phyloP scores from a whole-genome alignment of 2,329 filamentous ascomycete species.

The Fusarium dlaminii region DNA sequence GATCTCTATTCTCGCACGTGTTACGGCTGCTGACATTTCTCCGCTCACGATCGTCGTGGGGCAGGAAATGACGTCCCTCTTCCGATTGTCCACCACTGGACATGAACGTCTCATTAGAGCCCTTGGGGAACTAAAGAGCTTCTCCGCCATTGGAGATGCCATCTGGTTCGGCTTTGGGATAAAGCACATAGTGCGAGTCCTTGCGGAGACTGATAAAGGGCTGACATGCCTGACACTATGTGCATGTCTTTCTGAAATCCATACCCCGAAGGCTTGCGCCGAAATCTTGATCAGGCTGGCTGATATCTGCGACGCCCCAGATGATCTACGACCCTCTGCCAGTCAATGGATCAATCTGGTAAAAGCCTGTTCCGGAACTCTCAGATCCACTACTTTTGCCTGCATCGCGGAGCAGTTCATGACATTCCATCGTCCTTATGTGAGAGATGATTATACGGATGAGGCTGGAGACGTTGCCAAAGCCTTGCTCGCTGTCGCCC shows the following conservation, averaged over 20 bases:
- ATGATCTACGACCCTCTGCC: fast-evolving
- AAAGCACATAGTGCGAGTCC: not conserved
- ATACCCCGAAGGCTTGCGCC: fast-evolving
- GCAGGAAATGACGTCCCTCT: not conserved
- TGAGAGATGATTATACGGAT: fast-evolving
- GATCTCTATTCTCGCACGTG: not conserved
- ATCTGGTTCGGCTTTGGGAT: not conserved
- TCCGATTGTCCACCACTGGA: fast-evolving
- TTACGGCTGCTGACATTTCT: fast-evolving
- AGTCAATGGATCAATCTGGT: not conserved
- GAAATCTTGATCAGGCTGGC: not conserved
- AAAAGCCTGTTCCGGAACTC: not conserved
- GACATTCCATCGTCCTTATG: fast-evolving
- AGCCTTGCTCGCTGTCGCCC: fast-evolving
- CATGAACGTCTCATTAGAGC: fast-evolving
- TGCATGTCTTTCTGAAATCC: not conserved
- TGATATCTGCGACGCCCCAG: fast-evolving
- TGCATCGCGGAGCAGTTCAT: not conserved
- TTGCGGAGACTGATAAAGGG: fast-evolving
- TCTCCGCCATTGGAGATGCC: fast-evolving
- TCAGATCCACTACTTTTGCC: fast-evolving
- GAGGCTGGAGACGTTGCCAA: fast-evolving
- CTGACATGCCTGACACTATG: not conserved
- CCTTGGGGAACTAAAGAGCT: not conserved
- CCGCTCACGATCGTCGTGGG: fast-evolving